phyloP scores from a whole-genome alignment of 2,329 filamentous ascomycete genomes.

The Blumeria hordei region DNA sequence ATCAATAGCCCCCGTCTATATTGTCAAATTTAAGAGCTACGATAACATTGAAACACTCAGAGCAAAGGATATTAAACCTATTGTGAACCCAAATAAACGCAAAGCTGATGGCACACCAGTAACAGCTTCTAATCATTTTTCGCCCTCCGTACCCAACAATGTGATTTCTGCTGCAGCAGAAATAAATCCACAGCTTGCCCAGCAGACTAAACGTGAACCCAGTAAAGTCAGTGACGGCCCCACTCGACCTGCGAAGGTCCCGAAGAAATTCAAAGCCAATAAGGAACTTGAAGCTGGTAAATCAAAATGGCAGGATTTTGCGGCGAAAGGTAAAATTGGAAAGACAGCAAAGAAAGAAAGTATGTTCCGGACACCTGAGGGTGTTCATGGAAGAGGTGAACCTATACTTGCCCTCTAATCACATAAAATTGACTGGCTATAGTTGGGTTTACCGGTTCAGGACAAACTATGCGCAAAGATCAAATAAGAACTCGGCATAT shows the following conservation, averaged over 20 bases:
- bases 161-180: conserved; percentile 20
- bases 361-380: conserved; percentile 88
- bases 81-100: conserved; percentile 50
- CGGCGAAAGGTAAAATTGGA: conserved; percentile 46
- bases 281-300: conserved; percentile 81
- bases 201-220: conserved; percentile 36
- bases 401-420: not conserved
- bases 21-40: conserved; percentile 88
- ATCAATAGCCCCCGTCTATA: conserved; percentile 72
- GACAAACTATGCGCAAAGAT: conserved; percentile 89
- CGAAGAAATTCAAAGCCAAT: conserved; percentile 75
- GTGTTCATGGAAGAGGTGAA: conserved; percentile 64
- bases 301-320: conserved; percentile 88
- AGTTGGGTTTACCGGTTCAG: conserved; percentile 95
- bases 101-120: conserved; percentile 58
- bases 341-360: conserved; percentile 62
- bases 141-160: conserved; percentile 18
- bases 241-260: conserved; percentile 37
- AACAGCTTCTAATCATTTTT: conserved; percentile 19
- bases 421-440: conserved; percentile 11
- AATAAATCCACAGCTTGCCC: conserved; percentile 39
- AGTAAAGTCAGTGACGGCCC: conserved; percentile 36
- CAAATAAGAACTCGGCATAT: conserved; percentile 59
- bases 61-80: conserved; percentile 60
- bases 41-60: conserved; percentile 60